Evolutionary conservation across 345 rosid species (phyloP), one percentile per base, ranked within the genome.

Genomic region (Psidium guajava): DNA sequence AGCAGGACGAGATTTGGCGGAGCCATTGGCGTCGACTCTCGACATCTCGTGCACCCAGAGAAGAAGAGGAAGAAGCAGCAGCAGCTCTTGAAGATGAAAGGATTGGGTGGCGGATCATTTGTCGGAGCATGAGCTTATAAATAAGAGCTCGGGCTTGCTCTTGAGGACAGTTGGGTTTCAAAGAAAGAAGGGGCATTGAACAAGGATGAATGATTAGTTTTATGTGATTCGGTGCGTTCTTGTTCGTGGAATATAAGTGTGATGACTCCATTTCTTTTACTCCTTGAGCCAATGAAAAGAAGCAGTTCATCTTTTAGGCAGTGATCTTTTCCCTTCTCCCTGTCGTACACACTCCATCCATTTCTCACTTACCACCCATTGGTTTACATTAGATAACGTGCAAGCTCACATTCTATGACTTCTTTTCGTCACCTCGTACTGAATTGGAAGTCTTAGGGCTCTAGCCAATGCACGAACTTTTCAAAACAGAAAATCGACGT

Each of bases 151-250:
- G 18, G 80, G 86, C 77, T 69, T 84, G 89, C 87, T 90, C 58
- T 91, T 89, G 98, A 94, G 86, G 93, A 88, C 88, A 90, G 91
- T 90, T 92, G 92, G 96, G 96, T 91, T 89, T 86, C 82, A 87
- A 88, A 83, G 91, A 86, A 87, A 87, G 16, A 82, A 86, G 89
- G 94, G 89, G 91, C 94, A 85, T 28, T 47, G 57, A 89, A 90
- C 90, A 83, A 83, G 75, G 59, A 84, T 87, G 83, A 91, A 56
- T 61, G 83, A 5, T 73, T 84, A 85, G 59, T 89, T 88, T 86
- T 51, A 53, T 82, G 50, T 54, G 85, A 86, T 87, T 52, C 16
- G 82, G 86, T 86, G 91, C 87, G 93, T 91, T 94, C 50, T 87
- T 84, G 54, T 73, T 88, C 88, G 42, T 11, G 77, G 22, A 64